These are phyloP conservation scores for Curvularia spicifera DNA, from an alignment of 2,329 filamentous ascomycete species.

Conservation along the genomic window DNA sequence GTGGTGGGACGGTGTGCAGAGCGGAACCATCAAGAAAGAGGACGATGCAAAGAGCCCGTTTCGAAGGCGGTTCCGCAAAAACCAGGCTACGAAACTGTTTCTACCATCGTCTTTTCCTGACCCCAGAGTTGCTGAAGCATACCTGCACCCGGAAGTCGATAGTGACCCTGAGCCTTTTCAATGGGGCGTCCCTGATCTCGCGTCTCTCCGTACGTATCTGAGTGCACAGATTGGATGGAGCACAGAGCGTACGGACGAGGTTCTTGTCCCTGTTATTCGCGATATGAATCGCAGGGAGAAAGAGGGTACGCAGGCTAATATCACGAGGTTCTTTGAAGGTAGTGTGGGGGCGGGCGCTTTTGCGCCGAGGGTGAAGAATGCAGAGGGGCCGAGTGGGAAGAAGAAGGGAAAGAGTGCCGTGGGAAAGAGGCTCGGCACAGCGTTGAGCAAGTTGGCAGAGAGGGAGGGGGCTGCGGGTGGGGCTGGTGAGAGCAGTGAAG, in stretches of 20 bases:
- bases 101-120: slow-evolving; percentile 81
- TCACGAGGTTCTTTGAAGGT: slow-evolving; percentile 89
- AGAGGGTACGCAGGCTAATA: slow-evolving; percentile 94
- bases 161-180: slow-evolving; percentile 77
- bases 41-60: slow-evolving; percentile 67
- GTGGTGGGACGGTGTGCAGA: slow-evolving; percentile 86
- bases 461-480: slow-evolving; percentile 36
- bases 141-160: slow-evolving; percentile 87
- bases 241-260: slow-evolving; percentile 90
- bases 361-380: slow-evolving; percentile 69
- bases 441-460: slow-evolving; percentile 40
- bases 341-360: slow-evolving; percentile 73
- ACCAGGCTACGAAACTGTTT: slow-evolving; percentile 83
- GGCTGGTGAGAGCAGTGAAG: slow-evolving; percentile 29
- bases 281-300: slow-evolving; percentile 90
- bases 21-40: slow-evolving; percentile 65
- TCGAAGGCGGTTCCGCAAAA: slow-evolving; percentile 82
- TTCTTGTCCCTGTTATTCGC: slow-evolving; percentile 90
- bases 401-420: slow-evolving; percentile 39
- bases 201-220: slow-evolving; percentile 80
- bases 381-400: slow-evolving; percentile 61
- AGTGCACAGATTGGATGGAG: slow-evolving; percentile 94
- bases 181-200: slow-evolving; percentile 94
- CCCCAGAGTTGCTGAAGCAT: slow-evolving; percentile 78
- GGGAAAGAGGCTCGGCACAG: slow-evolving; percentile 45